Conservation (phyloP, 1,284 basidiomycete species). For the Athelia sp. region DNA sequence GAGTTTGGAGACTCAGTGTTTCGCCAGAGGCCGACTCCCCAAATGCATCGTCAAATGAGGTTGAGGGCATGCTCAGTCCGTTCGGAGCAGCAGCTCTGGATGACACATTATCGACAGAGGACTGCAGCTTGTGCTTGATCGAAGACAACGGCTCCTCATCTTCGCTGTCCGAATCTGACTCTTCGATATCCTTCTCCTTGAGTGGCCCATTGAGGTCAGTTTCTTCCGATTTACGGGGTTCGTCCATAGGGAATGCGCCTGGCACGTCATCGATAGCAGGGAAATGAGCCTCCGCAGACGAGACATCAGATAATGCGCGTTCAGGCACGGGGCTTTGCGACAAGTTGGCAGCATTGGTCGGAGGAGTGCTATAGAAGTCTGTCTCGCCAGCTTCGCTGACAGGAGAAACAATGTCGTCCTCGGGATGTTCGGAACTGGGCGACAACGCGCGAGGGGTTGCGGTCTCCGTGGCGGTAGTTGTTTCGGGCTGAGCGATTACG, state of each 20-base stretch:
- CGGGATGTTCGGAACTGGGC: background rate
- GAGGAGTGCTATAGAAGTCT: conserved; percentile 61
- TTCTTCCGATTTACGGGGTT: conserved; percentile 21
- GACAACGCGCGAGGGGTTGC: conserved; percentile 14
- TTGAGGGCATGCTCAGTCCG: conserved; percentile 18
- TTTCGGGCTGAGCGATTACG: conserved; percentile 1
- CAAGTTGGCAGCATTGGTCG: conserved; percentile 45
- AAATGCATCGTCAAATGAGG: conserved; percentile 64
- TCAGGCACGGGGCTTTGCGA: too few species aligned
- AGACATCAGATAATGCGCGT: conserved; percentile 15
- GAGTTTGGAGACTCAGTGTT: background rate
- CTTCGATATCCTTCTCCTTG: conserved; percentile 63
- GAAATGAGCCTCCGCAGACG: conserved; percentile 33
- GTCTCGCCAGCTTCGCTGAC: conserved; percentile 30
- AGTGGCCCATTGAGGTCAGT: conserved; percentile 51
- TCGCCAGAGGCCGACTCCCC: conserved; percentile 33
- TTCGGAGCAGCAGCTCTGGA: conserved; percentile 17
- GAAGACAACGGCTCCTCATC: conserved; percentile 45
- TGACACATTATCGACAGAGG: conserved; percentile 10
- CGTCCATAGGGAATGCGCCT: conserved; percentile 9
- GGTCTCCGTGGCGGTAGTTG: conserved; percentile 18
- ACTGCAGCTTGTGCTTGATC: background rate
- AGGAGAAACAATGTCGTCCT: conserved; percentile 19
- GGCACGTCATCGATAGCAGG: conserved; percentile 35
- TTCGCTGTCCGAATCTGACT: conserved; percentile 50